Conservation (phyloP, 306 rosid species). For the Quercus cerris region DNA sequence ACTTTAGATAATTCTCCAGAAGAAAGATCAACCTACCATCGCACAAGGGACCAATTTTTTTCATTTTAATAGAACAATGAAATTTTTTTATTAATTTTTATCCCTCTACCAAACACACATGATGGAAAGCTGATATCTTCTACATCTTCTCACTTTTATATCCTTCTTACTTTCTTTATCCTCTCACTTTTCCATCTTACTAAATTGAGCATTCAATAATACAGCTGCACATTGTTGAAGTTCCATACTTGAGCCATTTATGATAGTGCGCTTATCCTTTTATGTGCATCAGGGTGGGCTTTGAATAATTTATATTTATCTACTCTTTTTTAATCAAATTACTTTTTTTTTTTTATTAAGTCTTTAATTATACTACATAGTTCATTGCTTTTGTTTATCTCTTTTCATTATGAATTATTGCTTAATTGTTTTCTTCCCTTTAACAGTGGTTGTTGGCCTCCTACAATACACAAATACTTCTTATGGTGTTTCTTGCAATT, state of each 20-base stretch:
- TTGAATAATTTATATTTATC: background rate
- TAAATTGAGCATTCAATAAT: background rate
- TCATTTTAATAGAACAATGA: too few species aligned
- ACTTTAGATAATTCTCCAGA: too few species aligned
- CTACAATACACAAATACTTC: conserved; percentile 81
- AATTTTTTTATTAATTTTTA: too few species aligned
- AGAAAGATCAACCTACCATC: too few species aligned
- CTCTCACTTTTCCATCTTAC: too few species aligned
- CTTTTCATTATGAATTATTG: conserved; percentile 6
- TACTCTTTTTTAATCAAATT: background rate
- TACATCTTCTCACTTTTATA: too few species aligned
- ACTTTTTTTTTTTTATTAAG: too few species aligned
- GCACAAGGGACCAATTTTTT: too few species aligned
- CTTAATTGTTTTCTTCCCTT: conserved; percentile 19
- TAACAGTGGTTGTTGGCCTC: conserved; percentile 85
- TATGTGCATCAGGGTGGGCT: background rate
- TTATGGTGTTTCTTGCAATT: conserved; percentile 78
- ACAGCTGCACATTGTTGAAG: background rate
- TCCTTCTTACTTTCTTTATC: too few species aligned
- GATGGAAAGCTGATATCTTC: too few species aligned
- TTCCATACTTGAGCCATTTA: background rate
- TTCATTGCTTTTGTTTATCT: background rate
- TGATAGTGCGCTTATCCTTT: background rate
- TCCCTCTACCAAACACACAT: too few species aligned
- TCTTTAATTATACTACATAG: too few species aligned